Evolutionary conservation across 139 green algal species (phyloP).

Genomic region (Coelastrella sp.): DNA sequence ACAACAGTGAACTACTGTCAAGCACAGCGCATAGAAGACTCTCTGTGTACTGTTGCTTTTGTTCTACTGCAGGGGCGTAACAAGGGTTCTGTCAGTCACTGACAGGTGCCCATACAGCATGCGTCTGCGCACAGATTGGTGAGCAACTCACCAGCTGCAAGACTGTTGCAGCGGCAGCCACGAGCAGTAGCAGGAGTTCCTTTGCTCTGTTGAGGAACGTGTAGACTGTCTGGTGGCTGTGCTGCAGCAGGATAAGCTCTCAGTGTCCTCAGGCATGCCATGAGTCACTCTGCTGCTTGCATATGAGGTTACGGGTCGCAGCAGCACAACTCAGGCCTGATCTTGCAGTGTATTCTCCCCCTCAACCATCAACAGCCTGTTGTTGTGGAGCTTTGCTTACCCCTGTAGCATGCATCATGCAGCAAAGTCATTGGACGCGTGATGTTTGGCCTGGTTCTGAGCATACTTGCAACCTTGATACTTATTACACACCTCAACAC

Average conservation of each 20-base stretch:
- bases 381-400: neutral
- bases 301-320: no score
- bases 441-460: no score
- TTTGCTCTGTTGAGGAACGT: neutral
- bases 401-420: neutral
- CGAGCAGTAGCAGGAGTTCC: neutral
- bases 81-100: constrained; percentile 46
- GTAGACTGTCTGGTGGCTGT: no score
- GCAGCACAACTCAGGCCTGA: neutral
- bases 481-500: no score
- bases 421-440: neutral
- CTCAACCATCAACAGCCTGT: neutral
- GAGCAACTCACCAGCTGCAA: constrained; percentile 15
- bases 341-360: neutral
- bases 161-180: neutral
- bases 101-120: constrained; percentile 44
- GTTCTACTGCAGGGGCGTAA: neutral
- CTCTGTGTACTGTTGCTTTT: neutral
- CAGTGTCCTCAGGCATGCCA: no score
- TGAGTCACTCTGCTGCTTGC: no score
- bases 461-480: neutral
- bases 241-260: no score
- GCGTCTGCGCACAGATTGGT: constrained; percentile 43
- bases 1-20: neutral
- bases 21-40: neutral